Conservation (phyloP, 768 basidiomycete genomes). For the Mycena olivaceomarginata region DNA sequence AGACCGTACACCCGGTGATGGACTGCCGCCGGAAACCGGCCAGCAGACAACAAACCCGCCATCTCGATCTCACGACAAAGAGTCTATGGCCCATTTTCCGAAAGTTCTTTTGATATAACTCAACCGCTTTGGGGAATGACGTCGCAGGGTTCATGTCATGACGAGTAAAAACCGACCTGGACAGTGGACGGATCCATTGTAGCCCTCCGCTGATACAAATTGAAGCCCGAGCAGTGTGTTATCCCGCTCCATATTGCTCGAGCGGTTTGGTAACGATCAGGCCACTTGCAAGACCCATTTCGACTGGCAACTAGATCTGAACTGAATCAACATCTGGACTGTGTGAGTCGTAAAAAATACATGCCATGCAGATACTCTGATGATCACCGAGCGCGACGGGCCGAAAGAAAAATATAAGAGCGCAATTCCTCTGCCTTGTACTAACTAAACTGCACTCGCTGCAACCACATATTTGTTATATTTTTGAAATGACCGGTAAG, state of each 20-base stretch:
- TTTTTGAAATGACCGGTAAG: conserved; percentile 37
- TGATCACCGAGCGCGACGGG: conserved; percentile 19
- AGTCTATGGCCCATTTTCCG: conserved; percentile 5
- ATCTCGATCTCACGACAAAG: conserved; percentile 27
- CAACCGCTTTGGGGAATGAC: background rate
- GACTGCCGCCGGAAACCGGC: conserved; percentile 9
- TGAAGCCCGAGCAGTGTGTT: conserved; percentile 27
- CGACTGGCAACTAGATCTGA: conserved; percentile 35
- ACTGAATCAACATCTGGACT: conserved; percentile 22
- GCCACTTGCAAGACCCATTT: background rate
- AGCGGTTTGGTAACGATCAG: conserved; percentile 23
- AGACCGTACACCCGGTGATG: conserved; percentile 34
- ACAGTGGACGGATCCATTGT: conserved; percentile 14
- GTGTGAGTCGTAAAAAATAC: conserved; percentile 27
- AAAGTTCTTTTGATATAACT: background rate
- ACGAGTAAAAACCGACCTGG: background rate
- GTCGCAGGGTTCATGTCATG: background rate
- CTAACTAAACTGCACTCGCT: background rate
- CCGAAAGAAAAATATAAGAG: conserved; percentile 34
- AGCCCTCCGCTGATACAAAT: conserved; percentile 12
- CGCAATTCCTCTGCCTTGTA: background rate
- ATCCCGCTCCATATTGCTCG: conserved; percentile 30
- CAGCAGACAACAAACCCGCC: conserved; percentile 19
- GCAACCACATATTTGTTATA: background rate
- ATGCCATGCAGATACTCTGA: conserved; percentile 14